Evolutionary conservation across 2,329 filamentous ascomycete genomes (phyloP), one percentile per base, ranked within the genome.

Genomic region (Ceratocystis eucalypticola): DNA sequence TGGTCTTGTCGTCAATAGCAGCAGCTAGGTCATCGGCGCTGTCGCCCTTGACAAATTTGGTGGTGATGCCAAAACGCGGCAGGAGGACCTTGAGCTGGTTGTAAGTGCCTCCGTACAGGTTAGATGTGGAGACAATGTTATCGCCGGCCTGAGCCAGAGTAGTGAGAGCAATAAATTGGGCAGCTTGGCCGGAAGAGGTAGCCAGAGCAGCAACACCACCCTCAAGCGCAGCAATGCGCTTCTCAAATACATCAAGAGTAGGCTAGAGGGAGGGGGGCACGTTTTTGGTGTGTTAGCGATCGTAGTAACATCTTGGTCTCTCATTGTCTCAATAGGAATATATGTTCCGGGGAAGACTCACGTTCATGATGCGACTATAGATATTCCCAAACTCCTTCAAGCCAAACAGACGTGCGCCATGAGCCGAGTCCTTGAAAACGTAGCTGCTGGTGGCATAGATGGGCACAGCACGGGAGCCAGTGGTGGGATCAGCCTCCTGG

Each of bases 351-450:
- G 17, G 12, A 12, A 5, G 10, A 48, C 15, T 10, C 17, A 91
- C 89, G 77, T 97, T 96, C 88, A 89, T 91, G 72, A 99, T 91
- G 70, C 94, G 90, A 75, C 88, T 94, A 82, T 99, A 99, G 76
- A 97, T 96, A 79, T 97, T 97, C 77, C 92, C 94, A 72, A 90
- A 88, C 78, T 97, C 91, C 80, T 97, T 95, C 76, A 99, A 89
- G 74, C 91, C 89, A 74, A 99, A 99, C 53, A 99, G 87, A 75
- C 91, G 87, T 66, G 94, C 94, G 69, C 91, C 94, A 73, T 97
- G 94, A 62, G 91, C 93, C 64, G 91, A 96, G 79, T 97, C 90
- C 84, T 97, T 88, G 84, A 99, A 99, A 65, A 85, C 85, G 77
- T 81, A 99, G 73, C 91, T 96, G 88, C 88, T 93, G 4, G 92